Evolutionary conservation across 371 early-diverging fungal genomes (phyloP).

Genomic region (Mucor velutinosus): DNA sequence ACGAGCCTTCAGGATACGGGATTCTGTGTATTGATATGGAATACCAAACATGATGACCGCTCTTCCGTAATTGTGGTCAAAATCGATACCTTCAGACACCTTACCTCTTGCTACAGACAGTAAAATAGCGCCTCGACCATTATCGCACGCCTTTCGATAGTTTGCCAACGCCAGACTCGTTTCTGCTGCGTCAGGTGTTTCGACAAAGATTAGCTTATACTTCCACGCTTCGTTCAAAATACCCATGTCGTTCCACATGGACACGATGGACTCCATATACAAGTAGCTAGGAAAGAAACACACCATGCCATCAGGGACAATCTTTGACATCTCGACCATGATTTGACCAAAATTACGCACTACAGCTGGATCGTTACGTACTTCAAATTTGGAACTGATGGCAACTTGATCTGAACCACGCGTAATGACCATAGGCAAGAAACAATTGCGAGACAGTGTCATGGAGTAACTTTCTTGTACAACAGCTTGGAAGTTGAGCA

Average conservation of each 20-base stretch:
- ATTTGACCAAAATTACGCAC: constrained; percentile 99
- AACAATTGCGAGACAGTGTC: constrained; percentile 93
- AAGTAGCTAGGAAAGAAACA: constrained; percentile 99
- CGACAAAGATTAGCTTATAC: constrained; percentile 98
- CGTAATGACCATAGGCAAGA: constrained; percentile 97
- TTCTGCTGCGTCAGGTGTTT: constrained; percentile 99
- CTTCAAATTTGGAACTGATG: constrained; percentile 96
- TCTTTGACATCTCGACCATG: constrained; percentile 91
- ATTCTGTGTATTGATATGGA: constrained; percentile 99
- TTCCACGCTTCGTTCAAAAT: constrained; percentile 94
- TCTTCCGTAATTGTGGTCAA: constrained; percentile 99
- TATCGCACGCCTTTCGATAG: constrained; percentile 96
- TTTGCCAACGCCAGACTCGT: constrained; percentile 95
- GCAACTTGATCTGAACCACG: constrained; percentile 98
- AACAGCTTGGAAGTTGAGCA: constrained; percentile 88
- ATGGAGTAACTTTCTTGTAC: constrained; percentile 92
- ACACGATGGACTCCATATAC: constrained; percentile 99
- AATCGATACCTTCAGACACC: constrained; percentile 99
- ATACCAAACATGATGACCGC: constrained; percentile 99
- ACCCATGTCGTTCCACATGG: constrained; percentile 98
- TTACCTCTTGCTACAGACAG: constrained; percentile 99
- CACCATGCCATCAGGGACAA: constrained; percentile 98
- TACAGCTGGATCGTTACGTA: constrained; percentile 98
- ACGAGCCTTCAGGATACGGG: constrained; percentile 94
- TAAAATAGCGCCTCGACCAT: constrained; percentile 98